Evolutionary conservation across 371 early-diverging fungal genomes (phyloP).

Genomic region (Paraphysoderma sedebokerense): DNA sequence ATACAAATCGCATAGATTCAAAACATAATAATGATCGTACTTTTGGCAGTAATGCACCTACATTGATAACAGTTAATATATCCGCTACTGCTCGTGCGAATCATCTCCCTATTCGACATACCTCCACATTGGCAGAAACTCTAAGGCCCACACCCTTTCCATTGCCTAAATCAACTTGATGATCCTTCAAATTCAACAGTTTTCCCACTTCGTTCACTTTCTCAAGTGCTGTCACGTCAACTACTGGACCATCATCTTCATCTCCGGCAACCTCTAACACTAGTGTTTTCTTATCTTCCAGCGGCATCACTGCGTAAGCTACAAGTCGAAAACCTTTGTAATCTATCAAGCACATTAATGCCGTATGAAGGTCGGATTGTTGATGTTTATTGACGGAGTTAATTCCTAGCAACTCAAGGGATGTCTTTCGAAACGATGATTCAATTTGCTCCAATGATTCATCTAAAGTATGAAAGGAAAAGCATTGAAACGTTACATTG

Average conservation of each 20-base stretch:
- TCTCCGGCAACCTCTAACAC: background rate
- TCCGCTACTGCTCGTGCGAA: too few relatives aligned
- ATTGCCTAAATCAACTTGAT: constrained; percentile 9
- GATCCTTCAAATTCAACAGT: constrained; percentile 15
- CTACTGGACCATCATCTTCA: background rate
- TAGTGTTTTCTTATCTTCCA: constrained; percentile 6
- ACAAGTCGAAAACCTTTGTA: constrained; percentile 34
- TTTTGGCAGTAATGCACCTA: constrained; percentile 11
- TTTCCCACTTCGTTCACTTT: background rate
- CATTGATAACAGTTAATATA: too few relatives aligned
- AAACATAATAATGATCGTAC: constrained; percentile 11
- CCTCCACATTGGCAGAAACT: background rate
- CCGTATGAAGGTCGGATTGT: constrained; percentile 12
- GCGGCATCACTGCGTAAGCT: constrained; percentile 20
- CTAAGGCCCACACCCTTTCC: background rate
- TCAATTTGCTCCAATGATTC: too few relatives aligned
- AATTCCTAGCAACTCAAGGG: constrained; percentile 19
- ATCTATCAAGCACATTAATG: constrained; percentile 24
- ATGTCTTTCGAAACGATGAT: constrained; percentile 7
- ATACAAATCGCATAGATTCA: constrained; percentile 15
- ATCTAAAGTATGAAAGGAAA: too few relatives aligned
- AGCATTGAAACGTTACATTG: background rate
- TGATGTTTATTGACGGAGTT: constrained; percentile 13
- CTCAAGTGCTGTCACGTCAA: background rate
- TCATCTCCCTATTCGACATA: background rate